These are phyloP conservation scores for Drechslera avenae DNA, from an alignment of 2,329 filamentous ascomycete genomes.

Conservation along the genomic window DNA sequence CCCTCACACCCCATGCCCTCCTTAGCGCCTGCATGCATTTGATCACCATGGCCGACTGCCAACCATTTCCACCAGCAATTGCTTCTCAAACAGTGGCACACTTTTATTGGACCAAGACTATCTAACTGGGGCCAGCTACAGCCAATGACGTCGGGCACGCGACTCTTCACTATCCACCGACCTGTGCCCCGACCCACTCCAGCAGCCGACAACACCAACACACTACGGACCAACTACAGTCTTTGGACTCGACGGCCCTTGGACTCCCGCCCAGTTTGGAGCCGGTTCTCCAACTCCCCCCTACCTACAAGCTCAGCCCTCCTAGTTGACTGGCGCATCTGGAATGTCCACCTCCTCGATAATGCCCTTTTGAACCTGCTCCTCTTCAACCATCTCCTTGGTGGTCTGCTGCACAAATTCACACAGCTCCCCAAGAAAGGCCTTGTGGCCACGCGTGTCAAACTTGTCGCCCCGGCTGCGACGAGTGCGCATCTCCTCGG, in stretches of 20 bases:
- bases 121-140: neutral
- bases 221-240: too few relatives aligned
- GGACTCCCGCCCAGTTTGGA: too few relatives aligned
- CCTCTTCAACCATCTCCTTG: slow-evolving; percentile 41
- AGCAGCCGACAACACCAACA: too few relatives aligned
- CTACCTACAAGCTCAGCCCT: neutral
- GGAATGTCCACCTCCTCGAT: slow-evolving; percentile 35
- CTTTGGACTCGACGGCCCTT: too few relatives aligned
- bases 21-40: slow-evolving; percentile 8
- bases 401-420: slow-evolving; percentile 44
- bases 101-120: slow-evolving; percentile 1
- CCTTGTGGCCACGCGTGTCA: slow-evolving; percentile 42
- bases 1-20: neutral
- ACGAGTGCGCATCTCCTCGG: slow-evolving; percentile 46
- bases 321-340: slow-evolving; percentile 28
- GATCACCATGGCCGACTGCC: slow-evolving; percentile 7
- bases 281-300: too few relatives aligned
- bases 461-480: slow-evolving; percentile 39
- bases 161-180: slow-evolving; percentile 1
- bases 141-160: slow-evolving; percentile 16
- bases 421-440: slow-evolving; percentile 42
- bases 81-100: slow-evolving; percentile 7
- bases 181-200: too few relatives aligned
- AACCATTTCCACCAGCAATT: slow-evolving; percentile 8
- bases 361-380: slow-evolving; percentile 34